Evolutionary conservation across 495 filamentous ascomycete genomes (phyloP).

Genomic region (Xylaria acuta): DNA sequence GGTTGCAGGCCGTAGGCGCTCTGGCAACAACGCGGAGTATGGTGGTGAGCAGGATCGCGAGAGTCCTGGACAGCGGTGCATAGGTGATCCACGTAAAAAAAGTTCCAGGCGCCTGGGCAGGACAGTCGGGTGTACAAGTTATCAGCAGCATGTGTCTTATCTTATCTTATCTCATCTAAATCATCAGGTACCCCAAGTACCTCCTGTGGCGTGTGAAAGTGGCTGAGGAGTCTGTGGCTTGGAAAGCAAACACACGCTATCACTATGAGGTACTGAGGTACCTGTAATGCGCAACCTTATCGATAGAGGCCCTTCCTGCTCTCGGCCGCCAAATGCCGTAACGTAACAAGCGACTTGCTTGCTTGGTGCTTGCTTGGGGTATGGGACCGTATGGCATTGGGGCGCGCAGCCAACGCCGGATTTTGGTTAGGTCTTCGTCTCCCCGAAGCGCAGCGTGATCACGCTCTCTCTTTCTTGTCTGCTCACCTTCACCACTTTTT

Average conservation of each 20-base stretch:
- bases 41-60: not conserved
- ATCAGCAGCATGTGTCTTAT: not conserved
- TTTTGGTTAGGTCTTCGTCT: conserved; percentile 30
- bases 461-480: conserved; percentile 16
- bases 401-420: conserved; percentile 28
- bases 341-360: conserved; percentile 25
- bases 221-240: too few relatives aligned
- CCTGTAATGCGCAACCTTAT: conserved; percentile 11
- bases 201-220: not conserved
- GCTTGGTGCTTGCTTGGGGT: conserved; percentile 30
- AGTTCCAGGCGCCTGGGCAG: not conserved
- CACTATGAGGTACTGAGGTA: too few relatives aligned
- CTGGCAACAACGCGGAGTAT: not conserved
- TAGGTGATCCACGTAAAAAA: conserved; percentile 18
- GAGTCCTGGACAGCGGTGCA: not conserved
- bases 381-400: conserved; percentile 6
- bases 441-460: conserved; percentile 22
- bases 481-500: conserved; percentile 17
- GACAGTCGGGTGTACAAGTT: not conserved
- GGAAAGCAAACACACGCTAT: too few relatives aligned
- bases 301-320: conserved; percentile 23
- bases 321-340: conserved; percentile 31
- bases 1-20: not conserved
- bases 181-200: not conserved
- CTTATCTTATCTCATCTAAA: conserved; percentile 7